Base-by-base conservation (phyloP, 495 filamentous ascomycete genomes). In the Hyaloscypha variabilis region DNA sequence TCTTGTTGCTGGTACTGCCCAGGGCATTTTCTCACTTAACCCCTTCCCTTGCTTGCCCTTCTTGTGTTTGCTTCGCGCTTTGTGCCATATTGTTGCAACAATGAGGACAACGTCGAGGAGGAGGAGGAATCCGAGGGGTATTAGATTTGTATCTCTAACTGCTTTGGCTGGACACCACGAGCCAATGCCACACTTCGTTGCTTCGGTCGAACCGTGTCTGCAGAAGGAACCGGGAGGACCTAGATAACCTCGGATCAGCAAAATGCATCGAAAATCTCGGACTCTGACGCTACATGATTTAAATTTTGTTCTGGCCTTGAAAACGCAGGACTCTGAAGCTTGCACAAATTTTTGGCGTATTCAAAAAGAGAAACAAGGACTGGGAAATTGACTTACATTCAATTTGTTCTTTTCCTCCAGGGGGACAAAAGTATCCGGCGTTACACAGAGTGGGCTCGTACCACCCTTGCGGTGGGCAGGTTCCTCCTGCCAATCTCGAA, bases 361-460 rank as follows among this genome's bases (percentile, higher is more conserved):
- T 34, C 31, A 46, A 46, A 11, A 17, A 8, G 4, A 17, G 3
- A 46, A 46, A 0, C 11, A 8, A 46, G 39, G 31, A n/a, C 31
- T 34, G 8, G 31, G 13, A 17, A 46, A 46, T 17, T 1, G 19
- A 46, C 39, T 4, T 46, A 46, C 81, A 84, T 19, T 60, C 56
- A 34, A 79, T 57, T 6, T 66, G 74, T 55, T 75, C 59, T 26
- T 66, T 73, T 19, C 76, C 77, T 10, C 71, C 72, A 24, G 66
- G 68, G 30, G 79, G 81, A 58, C 81, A 84, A 61, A 81, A 83
- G 52, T 61, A 72, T 8, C 80, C 80, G 51, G 73, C 60, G 23
- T 73, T 71, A 65, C 81, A 84, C 8, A 82, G 66, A 1, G 79
- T 68, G 14, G 81, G 81, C 62, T 84, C 81, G 53, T 75, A 78